A percentile compares a stretch with the other conserved stretches of the same genome.
Evolutionary conservation across 176 grass and related monocot species (phyloP).

Genomic region (Juncus effusus): DNA sequence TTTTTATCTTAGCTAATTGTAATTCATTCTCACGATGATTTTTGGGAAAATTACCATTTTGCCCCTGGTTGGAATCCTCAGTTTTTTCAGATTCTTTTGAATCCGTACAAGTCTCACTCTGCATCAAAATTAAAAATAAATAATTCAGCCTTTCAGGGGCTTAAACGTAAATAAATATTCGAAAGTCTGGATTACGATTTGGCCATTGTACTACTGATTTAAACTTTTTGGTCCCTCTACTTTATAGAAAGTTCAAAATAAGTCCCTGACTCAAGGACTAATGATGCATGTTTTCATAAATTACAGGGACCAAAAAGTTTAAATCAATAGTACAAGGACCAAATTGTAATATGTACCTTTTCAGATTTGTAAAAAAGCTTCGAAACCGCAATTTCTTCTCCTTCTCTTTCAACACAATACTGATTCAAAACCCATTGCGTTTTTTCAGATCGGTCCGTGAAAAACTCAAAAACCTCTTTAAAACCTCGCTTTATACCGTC

Average conservation of each 20-base stretch:
- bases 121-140: too few relatives aligned
- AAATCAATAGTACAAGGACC: too few relatives aligned
- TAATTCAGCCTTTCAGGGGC: too few relatives aligned
- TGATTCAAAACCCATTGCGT: slow-evolving; percentile 62
- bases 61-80: not conserved
- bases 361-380: slow-evolving; percentile 48
- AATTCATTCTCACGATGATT: not conserved
- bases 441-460: slow-evolving; percentile 29
- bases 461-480: slow-evolving; percentile 55
- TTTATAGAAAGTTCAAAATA: not conserved
- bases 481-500: slow-evolving; percentile 47
- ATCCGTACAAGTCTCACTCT: slow-evolving; percentile 1
- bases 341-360: slow-evolving; percentile 11
- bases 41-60: not conserved
- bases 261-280: not conserved
- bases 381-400: slow-evolving; percentile 57
- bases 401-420: slow-evolving; percentile 41
- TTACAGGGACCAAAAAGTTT: too few relatives aligned
- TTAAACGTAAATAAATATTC: not conserved
- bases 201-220: too few relatives aligned
- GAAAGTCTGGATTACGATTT: not conserved
- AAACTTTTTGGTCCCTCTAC: too few relatives aligned
- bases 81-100: not conserved
- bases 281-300: too few relatives aligned
- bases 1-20: slow-evolving; percentile 34